Base-by-base conservation (phyloP, 768 basidiomycete species). In the Cystobasidium ongulense region DNA sequence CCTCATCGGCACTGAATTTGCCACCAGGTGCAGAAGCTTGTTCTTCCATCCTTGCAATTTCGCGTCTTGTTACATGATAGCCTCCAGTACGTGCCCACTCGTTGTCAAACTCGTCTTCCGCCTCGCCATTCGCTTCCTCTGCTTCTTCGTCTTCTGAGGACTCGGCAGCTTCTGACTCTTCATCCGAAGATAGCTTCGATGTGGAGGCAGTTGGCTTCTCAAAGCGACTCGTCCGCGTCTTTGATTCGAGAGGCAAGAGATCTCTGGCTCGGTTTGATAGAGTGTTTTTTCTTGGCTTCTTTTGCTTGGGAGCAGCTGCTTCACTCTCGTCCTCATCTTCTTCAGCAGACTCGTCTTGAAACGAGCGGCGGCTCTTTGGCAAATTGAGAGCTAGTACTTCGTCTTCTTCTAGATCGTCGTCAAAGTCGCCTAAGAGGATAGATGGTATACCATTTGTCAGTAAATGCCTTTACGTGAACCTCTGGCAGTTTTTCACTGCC, bases 1-100 rank as follows among this genome's bases (percentile, higher is more conserved):
- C 73, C 10, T 50, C 61, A 54, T 78, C 76, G 13, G 74, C 74
- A 54, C 76, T 21, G 23, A n/a, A 52, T 72, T 57, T 25, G 70
- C 70, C 38, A 72, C 52, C 33, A 11, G 57, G 29, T 17, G 43
- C n/a, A 7, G 25, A 27, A 52, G 36, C 36, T 61, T 46, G 31
- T 11, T 74, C 73, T 36, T 72, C 73, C 38, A 38, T 18, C 29
- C 73, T 46, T n/a, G 70, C 72, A 35, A 64, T 50, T 63, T 73
- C 72, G 13, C 63, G 25, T 46, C 38, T 73, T 10, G 13, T 3
- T 17, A 73, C 63, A 38, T 73, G 63, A 61, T 73, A 73, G 2
- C 61, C 61, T 52, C 43, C 62, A 1, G 61, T 61, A 21, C 63
- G 25, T 1, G 68, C 68, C 68, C 68, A 71, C 21, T 59, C 54